These are phyloP conservation scores for Myxozyma sirexii DNA, from an alignment of 805 yeast genomes.

Conservation along the genomic window DNA sequence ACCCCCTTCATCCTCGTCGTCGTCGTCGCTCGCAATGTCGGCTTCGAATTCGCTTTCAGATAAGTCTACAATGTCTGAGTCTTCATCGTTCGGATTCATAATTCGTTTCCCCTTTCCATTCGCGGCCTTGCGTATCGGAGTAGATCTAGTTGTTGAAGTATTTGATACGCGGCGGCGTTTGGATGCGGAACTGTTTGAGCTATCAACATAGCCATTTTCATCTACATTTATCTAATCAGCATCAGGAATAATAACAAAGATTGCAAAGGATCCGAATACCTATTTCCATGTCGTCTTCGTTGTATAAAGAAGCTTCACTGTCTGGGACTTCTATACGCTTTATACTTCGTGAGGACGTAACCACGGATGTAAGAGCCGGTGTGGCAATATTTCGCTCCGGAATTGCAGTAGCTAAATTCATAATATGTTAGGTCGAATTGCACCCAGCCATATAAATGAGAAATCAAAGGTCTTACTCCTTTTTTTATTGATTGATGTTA, in stretches of 20 bases:
- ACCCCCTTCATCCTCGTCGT: slow-evolving; percentile 9
- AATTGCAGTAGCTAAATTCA: background rate
- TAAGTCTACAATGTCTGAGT: background rate
- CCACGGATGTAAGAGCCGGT: background rate
- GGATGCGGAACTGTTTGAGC: background rate
- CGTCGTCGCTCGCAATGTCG: background rate
- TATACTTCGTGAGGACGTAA: background rate
- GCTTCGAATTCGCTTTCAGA: background rate
- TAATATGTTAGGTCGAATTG: no score
- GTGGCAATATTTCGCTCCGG: background rate
- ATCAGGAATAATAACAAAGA: background rate
- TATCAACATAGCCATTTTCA: background rate
- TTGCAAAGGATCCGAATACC: background rate
- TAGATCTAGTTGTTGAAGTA: background rate
- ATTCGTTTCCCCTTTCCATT: slow-evolving; percentile 1
- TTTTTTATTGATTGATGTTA: background rate
- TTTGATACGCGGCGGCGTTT: background rate
- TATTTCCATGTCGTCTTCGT: background rate
- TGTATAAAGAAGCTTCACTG: background rate
- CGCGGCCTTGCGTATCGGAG: background rate
- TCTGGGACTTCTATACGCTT: slow-evolving; percentile 1
- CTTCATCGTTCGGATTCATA: slow-evolving; percentile 1
- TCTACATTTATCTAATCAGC: background rate
- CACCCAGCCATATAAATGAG: no score
- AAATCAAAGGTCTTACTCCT: background rate